phyloP scores from a whole-genome alignment of 2,329 filamentous ascomycete genomes.

The Aspergillus luchuensis region DNA sequence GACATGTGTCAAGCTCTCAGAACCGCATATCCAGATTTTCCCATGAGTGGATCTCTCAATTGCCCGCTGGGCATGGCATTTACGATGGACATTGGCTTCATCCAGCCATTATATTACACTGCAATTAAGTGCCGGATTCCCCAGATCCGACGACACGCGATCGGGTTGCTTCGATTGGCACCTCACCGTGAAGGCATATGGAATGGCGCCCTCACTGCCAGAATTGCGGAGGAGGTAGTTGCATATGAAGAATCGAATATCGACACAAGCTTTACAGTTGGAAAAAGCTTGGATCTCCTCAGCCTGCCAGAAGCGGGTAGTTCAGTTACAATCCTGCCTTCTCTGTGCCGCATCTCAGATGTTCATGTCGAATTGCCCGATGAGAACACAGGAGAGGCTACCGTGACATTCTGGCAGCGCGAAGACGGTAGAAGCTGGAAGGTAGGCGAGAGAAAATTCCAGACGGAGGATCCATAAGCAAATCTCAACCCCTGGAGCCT shows the following conservation, averaged over 20 bases:
- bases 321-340: not conserved
- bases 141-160: slow-evolving; percentile 31
- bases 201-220: slow-evolving; percentile 5
- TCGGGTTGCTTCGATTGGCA: slow-evolving; percentile 7
- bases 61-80: not conserved
- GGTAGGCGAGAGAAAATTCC: not conserved
- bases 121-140: slow-evolving; percentile 36
- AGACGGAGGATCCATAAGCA: not conserved
- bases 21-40: not conserved
- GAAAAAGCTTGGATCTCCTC: not conserved
- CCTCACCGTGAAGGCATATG: slow-evolving; percentile 13
- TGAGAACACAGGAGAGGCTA: not conserved
- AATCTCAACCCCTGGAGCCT: not conserved
- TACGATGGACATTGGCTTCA: slow-evolving; percentile 36
- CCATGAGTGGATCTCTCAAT: not conserved
- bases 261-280: not conserved
- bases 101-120: slow-evolving; percentile 36
- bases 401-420: not conserved
- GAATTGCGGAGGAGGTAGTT: slow-evolving; percentile 6
- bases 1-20: slow-evolving; percentile 12
- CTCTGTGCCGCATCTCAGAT: not conserved
- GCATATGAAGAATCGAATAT: slow-evolving; percentile 6
- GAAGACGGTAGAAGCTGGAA: not conserved
- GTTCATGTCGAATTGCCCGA: not conserved
- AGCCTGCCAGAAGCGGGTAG: not conserved